Percentiles rank a stretch among this genome's conserved stretches.
These are phyloP conservation scores for Aspergillus calidoustus DNA, from an alignment of 2,329 filamentous ascomycete genomes.

Conservation along the genomic window DNA sequence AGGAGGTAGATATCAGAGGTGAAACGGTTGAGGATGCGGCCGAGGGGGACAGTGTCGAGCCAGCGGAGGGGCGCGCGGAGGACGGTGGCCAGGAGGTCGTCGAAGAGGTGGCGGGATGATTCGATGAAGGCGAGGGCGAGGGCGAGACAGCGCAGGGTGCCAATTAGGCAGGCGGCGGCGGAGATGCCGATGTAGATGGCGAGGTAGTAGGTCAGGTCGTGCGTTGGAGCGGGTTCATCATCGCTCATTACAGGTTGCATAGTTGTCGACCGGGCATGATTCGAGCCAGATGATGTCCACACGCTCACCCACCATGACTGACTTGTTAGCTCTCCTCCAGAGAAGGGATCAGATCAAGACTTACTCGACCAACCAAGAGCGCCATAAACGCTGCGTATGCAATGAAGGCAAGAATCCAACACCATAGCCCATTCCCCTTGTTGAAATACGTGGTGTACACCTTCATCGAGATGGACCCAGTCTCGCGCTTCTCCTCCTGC, in stretches of 20 bases:
- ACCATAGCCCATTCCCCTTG: conserved; percentile 66
- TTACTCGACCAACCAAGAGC: conserved; percentile 57
- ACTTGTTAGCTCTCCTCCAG: conserved; percentile 8
- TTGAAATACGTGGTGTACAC: conserved; percentile 72
- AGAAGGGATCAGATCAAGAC: conserved; percentile 14
- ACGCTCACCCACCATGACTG: conserved; percentile 55
- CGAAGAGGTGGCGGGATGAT: conserved; percentile 70
- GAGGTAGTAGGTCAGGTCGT: conserved; percentile 54
- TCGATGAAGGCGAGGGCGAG: conserved; percentile 67
- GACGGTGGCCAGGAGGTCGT: conserved; percentile 68
- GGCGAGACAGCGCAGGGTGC: conserved; percentile 46
- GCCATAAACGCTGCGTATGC: conserved; percentile 61
- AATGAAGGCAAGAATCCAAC: conserved; percentile 61
- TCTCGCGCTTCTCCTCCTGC: conserved; percentile 74
- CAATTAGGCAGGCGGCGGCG: conserved; percentile 60
- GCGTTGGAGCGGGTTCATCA: conserved; percentile 4
- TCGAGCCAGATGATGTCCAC: conserved; percentile 47
- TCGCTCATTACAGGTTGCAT: not conserved
- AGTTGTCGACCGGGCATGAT: not conserved
- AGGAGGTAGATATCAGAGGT: conserved; percentile 76
- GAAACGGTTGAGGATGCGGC: conserved; percentile 76
- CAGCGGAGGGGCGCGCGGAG: conserved; percentile 74
- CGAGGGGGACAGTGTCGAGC: conserved; percentile 78
- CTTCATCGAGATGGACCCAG: conserved; percentile 68
- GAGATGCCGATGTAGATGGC: conserved; percentile 67